phyloP scores from a whole-genome alignment of 805 yeast genomes.

The Tetrapisispora phaffii region DNA sequence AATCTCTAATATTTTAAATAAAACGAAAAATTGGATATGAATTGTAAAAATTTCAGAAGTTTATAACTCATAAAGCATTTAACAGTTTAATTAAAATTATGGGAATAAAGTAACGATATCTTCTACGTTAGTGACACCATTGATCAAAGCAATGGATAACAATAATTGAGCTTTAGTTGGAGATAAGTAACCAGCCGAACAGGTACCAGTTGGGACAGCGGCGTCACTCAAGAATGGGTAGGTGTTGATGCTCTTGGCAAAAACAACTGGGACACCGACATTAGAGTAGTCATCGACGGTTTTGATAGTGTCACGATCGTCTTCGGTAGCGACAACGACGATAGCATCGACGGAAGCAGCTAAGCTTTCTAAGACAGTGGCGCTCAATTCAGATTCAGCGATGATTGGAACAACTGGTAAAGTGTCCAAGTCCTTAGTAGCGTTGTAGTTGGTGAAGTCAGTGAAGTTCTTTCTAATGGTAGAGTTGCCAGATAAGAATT shows the following conservation, averaged over 20 bases:
- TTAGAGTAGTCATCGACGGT: constrained; percentile 6
- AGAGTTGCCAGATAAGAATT: constrained; percentile 12
- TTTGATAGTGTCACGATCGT: constrained; percentile 13
- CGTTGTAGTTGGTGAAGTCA: constrained; percentile 16
- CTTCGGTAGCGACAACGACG: constrained; percentile 21
- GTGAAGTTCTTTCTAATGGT: constrained; percentile 15
- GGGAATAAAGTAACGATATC: constrained; percentile 7
- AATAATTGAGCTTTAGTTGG: constrained; percentile 28
- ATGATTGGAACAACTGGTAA: constrained; percentile 21
- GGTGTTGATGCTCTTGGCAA: constrained; percentile 17
- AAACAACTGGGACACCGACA: constrained; percentile 20
- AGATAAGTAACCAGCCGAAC: constrained; percentile 26
- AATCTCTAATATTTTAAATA: too few relatives aligned
- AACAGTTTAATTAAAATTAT: not conserved
- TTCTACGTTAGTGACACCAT: constrained; percentile 13
- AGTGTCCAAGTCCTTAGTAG: not conserved
- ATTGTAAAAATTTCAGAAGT: not conserved
- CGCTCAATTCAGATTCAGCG: constrained; percentile 14
- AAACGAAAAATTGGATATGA: not conserved
- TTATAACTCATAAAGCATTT: constrained; percentile 7
- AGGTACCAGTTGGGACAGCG: constrained; percentile 21
- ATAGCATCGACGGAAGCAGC: constrained; percentile 18
- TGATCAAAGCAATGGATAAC: constrained; percentile 23
- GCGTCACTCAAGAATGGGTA: constrained; percentile 10
- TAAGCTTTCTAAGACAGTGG: constrained; percentile 13